Evolutionary conservation across 2,329 filamentous ascomycete genomes (phyloP).

Genomic region (Fusarium brevicatenulatum): DNA sequence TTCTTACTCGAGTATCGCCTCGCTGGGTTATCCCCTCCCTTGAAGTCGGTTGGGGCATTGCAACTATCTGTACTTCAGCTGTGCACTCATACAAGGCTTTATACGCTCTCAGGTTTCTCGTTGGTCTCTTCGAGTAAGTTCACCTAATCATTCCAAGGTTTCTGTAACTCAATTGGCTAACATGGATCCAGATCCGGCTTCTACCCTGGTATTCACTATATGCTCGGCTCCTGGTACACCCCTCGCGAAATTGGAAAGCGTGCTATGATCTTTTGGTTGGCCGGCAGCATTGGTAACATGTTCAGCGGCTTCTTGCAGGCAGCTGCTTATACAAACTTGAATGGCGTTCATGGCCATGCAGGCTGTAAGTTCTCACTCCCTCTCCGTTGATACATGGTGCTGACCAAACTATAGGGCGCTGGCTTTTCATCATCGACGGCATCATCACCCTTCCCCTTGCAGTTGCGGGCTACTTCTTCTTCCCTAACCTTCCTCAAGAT

Average conservation of each 20-base stretch:
- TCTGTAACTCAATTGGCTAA: constrained; percentile 41
- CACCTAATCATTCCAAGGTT: neutral
- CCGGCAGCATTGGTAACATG: constrained; percentile 21
- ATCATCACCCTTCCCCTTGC: constrained; percentile 40
- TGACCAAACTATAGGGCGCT: constrained; percentile 27
- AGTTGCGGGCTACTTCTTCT: constrained; percentile 42
- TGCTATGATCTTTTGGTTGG: constrained; percentile 35
- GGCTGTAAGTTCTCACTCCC: neutral
- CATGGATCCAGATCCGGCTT: constrained; percentile 58
- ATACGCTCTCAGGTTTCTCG: constrained; percentile 28
- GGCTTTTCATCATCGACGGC: constrained; percentile 51
- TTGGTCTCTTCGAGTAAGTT: constrained; percentile 35
- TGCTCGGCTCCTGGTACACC: constrained; percentile 40
- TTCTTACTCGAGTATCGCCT: constrained; percentile 27
- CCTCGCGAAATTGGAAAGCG: constrained; percentile 36
- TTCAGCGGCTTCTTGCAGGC: constrained; percentile 36
- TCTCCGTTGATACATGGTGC: fast-evolving
- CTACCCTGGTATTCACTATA: constrained; percentile 53
- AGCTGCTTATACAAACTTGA: constrained; percentile 23
- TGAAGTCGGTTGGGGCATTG: constrained; percentile 27
- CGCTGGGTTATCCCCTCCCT: constrained; percentile 15
- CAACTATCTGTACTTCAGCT: constrained; percentile 12
- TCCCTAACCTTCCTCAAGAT: constrained; percentile 42
- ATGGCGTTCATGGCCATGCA: constrained; percentile 22
- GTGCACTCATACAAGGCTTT: constrained; percentile 21